Percentiles rank a stretch among this genome's conserved stretches.
Evolutionary conservation across 108 stramenopile species (phyloP).

Genomic region (Bacterosira constricta): DNA sequence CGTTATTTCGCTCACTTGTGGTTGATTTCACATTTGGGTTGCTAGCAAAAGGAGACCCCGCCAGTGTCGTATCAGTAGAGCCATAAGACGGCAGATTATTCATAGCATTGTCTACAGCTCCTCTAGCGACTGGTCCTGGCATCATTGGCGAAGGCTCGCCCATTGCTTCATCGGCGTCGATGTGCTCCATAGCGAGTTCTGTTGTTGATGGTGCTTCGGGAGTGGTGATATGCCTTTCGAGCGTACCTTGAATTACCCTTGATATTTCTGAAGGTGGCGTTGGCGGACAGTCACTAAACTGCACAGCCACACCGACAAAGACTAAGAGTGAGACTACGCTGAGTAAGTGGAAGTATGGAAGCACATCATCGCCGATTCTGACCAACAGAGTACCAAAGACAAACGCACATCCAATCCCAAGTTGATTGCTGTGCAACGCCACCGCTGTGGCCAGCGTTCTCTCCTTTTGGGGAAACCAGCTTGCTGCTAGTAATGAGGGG

Average conservation of each 20-base stretch:
- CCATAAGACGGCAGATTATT: no score
- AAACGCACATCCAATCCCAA: conserved; percentile 83
- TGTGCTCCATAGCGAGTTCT: not conserved
- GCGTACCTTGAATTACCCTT: conserved; percentile 45
- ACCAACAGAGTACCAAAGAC: conserved; percentile 78
- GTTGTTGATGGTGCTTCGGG: not conserved
- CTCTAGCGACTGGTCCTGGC: no score
- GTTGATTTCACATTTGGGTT: not conserved
- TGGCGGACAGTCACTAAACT: conserved; percentile 83
- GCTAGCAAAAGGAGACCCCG: not conserved
- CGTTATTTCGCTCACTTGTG: not conserved
- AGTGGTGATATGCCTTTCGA: conserved; percentile 20
- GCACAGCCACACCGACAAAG: conserved; percentile 65
- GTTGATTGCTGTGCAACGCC: conserved; percentile 79
- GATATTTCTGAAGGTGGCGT: conserved; percentile 74
- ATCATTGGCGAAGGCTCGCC: not conserved
- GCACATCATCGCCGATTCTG: conserved; percentile 55
- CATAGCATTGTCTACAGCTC: no score
- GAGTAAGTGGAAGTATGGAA: conserved; percentile 72
- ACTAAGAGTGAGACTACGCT: conserved; percentile 63
- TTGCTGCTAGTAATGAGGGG: conserved; percentile 72
- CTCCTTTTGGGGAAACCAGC: conserved; percentile 85
- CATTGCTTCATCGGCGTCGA: not conserved
- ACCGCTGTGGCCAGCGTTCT: conserved; percentile 77
- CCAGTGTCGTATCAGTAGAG: not conserved